Evolutionary conservation across 441 rosid genomes (phyloP), one percentile per base, ranked within the genome.

Genomic region (Pelargonium citronellum): DNA sequence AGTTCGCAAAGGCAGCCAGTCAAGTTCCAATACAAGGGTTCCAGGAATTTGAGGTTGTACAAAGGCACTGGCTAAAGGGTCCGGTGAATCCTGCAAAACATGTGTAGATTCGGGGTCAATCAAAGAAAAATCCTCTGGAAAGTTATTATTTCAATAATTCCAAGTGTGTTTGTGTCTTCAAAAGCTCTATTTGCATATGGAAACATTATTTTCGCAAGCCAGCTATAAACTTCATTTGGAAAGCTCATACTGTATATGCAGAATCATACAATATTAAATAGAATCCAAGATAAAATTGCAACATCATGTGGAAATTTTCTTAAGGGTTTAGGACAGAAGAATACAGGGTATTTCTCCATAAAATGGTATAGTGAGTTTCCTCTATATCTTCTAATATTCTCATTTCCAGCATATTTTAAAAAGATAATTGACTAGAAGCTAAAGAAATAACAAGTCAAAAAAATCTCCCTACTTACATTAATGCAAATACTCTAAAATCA

Each of bases 31-130:
- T 64, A 90, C 96, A 72, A 94, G 96, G 77, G 97, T 91, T 72
- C 99, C 99, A 71, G 97, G 94, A 87, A 87, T 83, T 66, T 90
- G 99, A 74, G 99, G 96, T 78, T 90, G 97, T 71, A 94, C 74
- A 82, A 91, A 90, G 27, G 99, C 91, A 83, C 91, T 93, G 64
- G 99, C 99, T 75, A 94, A 78, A 24, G 99, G 99, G 76, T 95
- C 96, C 22, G 82, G 90, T 20, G 95, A 90, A 80, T 95, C 99
- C 99, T 95, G 89, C 77, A 84, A 69, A 71, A 72, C 69, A 53
- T 37, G 60, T 30, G 58, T 5, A 60, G 19, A 12, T 66, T 78
- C 46, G 79, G 34, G 76, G 72, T 67, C 34, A 72, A 34, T 67
- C 19, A 27, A 60, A 61, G 37, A 55, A 60, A 57, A 19, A 69